Evolutionary conservation across 169 alveolate species (phyloP).

Genomic region (Babesia microti): DNA sequence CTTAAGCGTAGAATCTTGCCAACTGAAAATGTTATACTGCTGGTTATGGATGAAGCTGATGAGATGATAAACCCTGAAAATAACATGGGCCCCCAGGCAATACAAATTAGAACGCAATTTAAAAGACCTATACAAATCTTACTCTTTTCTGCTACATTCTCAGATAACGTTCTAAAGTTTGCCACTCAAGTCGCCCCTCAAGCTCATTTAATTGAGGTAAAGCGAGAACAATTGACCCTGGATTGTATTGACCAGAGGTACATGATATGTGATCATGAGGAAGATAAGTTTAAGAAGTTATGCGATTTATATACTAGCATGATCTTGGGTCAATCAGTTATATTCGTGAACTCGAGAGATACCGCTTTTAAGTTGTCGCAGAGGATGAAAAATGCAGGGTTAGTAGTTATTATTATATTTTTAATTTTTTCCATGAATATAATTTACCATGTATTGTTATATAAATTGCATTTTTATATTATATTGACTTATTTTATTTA

Average conservation of each 20-base stretch:
- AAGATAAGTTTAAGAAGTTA: constrained; percentile 80
- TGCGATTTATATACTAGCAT: constrained; percentile 86
- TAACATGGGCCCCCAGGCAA: constrained; percentile 81
- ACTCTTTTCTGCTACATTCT: constrained; percentile 82
- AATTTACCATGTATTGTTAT: too few relatives aligned
- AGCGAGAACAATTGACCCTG: constrained; percentile 88
- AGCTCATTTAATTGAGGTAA: constrained; percentile 71
- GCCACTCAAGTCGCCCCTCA: constrained; percentile 75
- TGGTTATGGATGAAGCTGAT: constrained; percentile 96
- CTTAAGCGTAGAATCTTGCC: constrained; percentile 73
- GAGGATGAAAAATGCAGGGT: constrained; percentile 75
- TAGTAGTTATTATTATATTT: constrained; percentile 34
- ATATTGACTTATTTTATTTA: constrained; percentile 2
- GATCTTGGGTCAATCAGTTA: constrained; percentile 91
- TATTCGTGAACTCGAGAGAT: constrained; percentile 89
- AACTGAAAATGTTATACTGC: constrained; percentile 48
- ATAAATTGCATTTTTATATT: too few relatives aligned
- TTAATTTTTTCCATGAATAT: too few relatives aligned
- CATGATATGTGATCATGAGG: constrained; percentile 77
- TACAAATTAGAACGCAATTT: constrained; percentile 55
- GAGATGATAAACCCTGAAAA: constrained; percentile 79
- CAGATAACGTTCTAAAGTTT: constrained; percentile 73
- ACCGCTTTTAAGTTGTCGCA: constrained; percentile 83
- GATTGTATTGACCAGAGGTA: constrained; percentile 89
- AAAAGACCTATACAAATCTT: constrained; percentile 71